Percentiles rank a stretch among this genome's conserved stretches.
Conservation (phyloP, 75 land plant species). For the Picea glauca region DNA sequence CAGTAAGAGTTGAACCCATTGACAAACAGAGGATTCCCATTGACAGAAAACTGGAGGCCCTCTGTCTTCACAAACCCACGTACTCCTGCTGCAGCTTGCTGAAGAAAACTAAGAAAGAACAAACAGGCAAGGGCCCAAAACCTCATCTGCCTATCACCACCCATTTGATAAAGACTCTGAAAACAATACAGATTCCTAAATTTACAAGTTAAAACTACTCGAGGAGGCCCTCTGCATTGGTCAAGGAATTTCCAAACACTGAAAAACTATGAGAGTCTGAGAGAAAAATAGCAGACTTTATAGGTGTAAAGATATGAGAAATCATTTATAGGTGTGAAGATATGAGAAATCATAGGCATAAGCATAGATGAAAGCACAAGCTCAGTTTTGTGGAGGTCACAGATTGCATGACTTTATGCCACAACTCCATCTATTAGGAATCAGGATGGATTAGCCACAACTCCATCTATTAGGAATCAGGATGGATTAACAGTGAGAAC, state of each 20-base stretch:
- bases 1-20: constrained; percentile 72
- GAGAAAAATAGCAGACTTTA: background rate
- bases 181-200: background rate
- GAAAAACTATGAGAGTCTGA: no score
- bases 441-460: no score
- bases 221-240: background rate
- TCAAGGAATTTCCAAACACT: no score
- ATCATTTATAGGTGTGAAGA: background rate
- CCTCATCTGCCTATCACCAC: background rate
- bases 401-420: background rate
- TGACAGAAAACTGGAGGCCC: constrained; percentile 32
- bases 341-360: background rate
- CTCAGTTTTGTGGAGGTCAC: background rate
- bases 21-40: constrained; percentile 38
- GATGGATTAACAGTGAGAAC: no score
- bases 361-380: no score
- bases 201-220: no score
- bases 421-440: no score
- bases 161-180: background rate
- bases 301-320: background rate
- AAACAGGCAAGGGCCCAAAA: background rate
- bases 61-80: constrained; percentile 22
- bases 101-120: background rate
- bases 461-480: no score
- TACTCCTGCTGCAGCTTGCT: background rate